Evolutionary conservation across 257 asterid species (phyloP).

Genomic region (Galeopsis tetrahit): DNA sequence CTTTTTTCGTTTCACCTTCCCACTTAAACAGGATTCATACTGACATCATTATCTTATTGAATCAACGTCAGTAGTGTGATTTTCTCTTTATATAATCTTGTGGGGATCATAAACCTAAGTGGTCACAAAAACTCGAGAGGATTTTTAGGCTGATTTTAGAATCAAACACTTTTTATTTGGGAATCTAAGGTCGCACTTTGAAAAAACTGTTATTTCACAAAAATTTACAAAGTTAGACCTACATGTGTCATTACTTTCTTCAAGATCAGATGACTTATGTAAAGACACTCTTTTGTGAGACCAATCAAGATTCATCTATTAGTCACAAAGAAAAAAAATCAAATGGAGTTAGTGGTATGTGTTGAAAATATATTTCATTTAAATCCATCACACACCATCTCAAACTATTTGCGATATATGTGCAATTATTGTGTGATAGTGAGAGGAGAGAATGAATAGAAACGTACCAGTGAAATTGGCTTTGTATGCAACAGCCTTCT

Average conservation of each 20-base stretch:
- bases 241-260: background rate
- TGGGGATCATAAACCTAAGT: background rate
- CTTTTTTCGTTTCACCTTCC: background rate
- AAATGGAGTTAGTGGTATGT: background rate
- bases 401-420: too few relatives aligned
- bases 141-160: background rate
- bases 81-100: background rate
- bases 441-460: background rate
- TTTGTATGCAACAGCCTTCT: constrained; percentile 92
- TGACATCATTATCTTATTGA: too few relatives aligned
- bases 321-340: background rate
- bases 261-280: constrained; percentile 2
- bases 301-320: too few relatives aligned
- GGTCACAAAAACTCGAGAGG: too few relatives aligned
- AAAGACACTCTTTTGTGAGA: background rate
- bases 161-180: background rate
- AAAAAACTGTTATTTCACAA: background rate
- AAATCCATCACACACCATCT: too few relatives aligned
- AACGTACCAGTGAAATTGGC: constrained; percentile 78
- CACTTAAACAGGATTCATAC: background rate
- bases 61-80: background rate
- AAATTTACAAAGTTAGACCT: background rate
- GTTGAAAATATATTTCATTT: too few relatives aligned
- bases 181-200: background rate
- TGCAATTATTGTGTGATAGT: background rate